phyloP scores from a whole-genome alignment of 371 early-diverging fungal species.

The Blakeslea trispora region DNA sequence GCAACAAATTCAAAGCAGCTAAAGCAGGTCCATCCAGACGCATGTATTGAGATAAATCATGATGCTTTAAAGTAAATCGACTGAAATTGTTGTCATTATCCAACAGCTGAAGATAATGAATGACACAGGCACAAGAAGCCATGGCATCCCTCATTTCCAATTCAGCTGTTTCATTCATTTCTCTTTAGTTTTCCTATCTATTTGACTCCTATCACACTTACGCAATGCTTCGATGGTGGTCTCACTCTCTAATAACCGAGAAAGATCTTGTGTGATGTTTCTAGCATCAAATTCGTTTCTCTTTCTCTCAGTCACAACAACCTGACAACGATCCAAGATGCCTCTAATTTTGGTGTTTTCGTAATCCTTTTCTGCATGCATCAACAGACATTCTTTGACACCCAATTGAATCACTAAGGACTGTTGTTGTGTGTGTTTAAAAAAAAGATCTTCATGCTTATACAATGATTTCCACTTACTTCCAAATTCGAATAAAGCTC shows the following conservation, averaged over 20 bases:
- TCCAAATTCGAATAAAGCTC: constrained; percentile 92
- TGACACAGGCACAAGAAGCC: constrained; percentile 72
- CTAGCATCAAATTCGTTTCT: constrained; percentile 66
- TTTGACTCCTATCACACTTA: constrained; percentile 42
- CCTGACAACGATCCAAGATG: constrained; percentile 73
- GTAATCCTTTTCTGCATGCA: constrained; percentile 55
- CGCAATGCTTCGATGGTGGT: constrained; percentile 67
- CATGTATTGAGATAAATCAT: constrained; percentile 91
- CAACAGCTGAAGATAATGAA: constrained; percentile 78
- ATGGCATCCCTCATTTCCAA: constrained; percentile 81
- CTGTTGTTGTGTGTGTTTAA: constrained; percentile 24
- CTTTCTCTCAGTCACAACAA: constrained; percentile 72
- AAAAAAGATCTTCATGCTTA: neutral
- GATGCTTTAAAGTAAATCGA: constrained; percentile 65
- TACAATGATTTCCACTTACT: constrained; percentile 32
- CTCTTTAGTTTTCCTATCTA: neutral
- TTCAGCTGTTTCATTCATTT: constrained; percentile 72
- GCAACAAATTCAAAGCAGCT: constrained; percentile 86
- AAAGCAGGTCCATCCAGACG: constrained; percentile 90
- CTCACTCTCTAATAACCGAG: constrained; percentile 73
- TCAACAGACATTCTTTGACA: constrained; percentile 88
- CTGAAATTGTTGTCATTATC: constrained; percentile 76
- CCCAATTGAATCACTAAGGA: constrained; percentile 89
- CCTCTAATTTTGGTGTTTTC: constrained; percentile 68
- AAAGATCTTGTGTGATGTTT: constrained; percentile 86